These are phyloP conservation scores for Pezicula rhizophila DNA, from an alignment of 2,329 filamentous ascomycete genomes.

Conservation along the genomic window DNA sequence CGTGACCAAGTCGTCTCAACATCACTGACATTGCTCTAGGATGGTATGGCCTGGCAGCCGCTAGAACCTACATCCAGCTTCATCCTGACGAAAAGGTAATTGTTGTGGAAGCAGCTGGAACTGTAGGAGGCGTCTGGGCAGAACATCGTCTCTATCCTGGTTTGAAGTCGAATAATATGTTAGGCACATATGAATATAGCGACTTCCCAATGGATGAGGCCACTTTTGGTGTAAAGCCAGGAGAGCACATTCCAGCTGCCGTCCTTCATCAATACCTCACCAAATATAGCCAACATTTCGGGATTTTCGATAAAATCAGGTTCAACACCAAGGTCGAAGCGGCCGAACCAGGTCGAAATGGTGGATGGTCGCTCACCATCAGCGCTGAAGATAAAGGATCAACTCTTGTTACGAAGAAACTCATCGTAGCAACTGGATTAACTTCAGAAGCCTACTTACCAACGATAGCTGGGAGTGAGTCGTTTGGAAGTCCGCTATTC, in stretches of 20 bases:
- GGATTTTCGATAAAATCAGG: constrained; percentile 39
- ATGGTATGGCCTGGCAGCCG: constrained; percentile 51
- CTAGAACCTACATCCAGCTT: constrained; percentile 55
- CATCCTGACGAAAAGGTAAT: constrained; percentile 50
- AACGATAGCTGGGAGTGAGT: constrained; percentile 38
- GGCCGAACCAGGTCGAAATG: constrained; percentile 35
- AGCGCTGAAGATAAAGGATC: constrained; percentile 12
- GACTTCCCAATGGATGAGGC: constrained; percentile 64
- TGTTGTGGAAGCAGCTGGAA: constrained; percentile 50
- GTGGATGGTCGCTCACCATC: constrained; percentile 37
- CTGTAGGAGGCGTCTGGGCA: constrained; percentile 66
- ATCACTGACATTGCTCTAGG: constrained; percentile 26
- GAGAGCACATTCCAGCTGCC: constrained; percentile 50
- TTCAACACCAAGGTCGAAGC: constrained; percentile 43
- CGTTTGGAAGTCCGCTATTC: constrained; percentile 41
- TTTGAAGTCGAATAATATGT: constrained; percentile 68
- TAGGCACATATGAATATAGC: constrained; percentile 66
- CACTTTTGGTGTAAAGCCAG: constrained; percentile 40
- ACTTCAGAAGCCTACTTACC: constrained; percentile 46
- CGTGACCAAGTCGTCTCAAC: neutral
- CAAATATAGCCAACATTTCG: constrained; percentile 46
- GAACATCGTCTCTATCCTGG: constrained; percentile 60
- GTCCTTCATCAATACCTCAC: constrained; percentile 51
- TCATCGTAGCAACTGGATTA: constrained; percentile 50
- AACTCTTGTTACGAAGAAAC: constrained; percentile 34